Percentiles rank a stretch among this genome's conserved stretches.
phyloP scores from a whole-genome alignment of 2,329 filamentous ascomycete species.

The Fusarium buharicum region DNA sequence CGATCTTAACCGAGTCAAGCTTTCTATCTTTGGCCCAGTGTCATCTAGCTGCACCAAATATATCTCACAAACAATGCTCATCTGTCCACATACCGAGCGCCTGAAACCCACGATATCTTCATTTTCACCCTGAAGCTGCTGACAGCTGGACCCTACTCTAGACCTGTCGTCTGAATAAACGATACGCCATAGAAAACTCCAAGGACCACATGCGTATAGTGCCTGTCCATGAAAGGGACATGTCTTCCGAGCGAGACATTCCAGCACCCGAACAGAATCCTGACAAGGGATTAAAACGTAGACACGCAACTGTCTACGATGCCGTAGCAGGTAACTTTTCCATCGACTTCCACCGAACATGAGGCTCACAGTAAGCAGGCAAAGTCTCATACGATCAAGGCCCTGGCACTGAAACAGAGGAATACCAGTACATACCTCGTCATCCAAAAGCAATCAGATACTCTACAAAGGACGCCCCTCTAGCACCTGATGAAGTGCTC shows the following conservation, averaged over 20 bases:
- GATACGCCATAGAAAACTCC: constrained; percentile 23
- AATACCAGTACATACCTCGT: constrained; percentile 23
- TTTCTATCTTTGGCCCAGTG: background rate
- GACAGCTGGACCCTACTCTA: background rate
- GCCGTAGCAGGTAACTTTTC: constrained; percentile 71
- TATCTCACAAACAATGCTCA: constrained; percentile 26
- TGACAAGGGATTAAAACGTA: constrained; percentile 40
- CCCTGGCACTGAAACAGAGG: constrained; percentile 39
- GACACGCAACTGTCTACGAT: constrained; percentile 72
- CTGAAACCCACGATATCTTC: constrained; percentile 11
- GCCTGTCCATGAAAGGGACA: constrained; percentile 20
- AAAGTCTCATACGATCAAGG: constrained; percentile 45
- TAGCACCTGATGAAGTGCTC: constrained; percentile 76
- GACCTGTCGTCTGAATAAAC: background rate
- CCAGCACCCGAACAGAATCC: constrained; percentile 18
- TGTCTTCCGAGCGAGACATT: constrained; percentile 13
- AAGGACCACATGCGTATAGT: constrained; percentile 8
- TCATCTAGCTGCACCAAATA: background rate
- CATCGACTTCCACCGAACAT: constrained; percentile 8
- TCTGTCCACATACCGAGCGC: constrained; percentile 6
- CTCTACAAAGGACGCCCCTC: constrained; percentile 45
- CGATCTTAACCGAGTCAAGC: background rate
- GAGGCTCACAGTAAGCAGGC: constrained; percentile 46
- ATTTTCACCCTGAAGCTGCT: constrained; percentile 18
- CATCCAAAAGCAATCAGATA: constrained; percentile 38